Evolutionary conservation across 805 yeast species (phyloP), one percentile per base, ranked within the genome.

Genomic region (Yarrowia sp.): DNA sequence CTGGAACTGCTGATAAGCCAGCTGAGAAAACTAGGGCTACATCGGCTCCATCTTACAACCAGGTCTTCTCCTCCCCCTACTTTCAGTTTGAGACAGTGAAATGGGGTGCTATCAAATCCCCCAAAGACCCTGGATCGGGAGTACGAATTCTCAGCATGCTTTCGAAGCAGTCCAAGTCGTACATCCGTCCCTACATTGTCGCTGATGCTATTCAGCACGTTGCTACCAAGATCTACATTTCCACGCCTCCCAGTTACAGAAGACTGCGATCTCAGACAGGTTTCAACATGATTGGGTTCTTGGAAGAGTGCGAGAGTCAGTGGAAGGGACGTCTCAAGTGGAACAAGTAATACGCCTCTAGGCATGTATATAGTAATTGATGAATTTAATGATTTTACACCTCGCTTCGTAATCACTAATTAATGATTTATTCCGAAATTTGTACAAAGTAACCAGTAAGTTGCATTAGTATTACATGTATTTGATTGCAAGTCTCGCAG

Each of bases 51-150:
- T 18, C 24, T 2, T 44, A 27, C 51, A 19, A 5, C 12, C 18
- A 27, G 8, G 24, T 29, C 22, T 22, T 21, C 27, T 3, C n/a
- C 16, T 24, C 42, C 12, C 41, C n/a, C 6, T 35, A 51, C 16
- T 51, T 33, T 18, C 58, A 51, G 24, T 51, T 51, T 51, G 58
- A 51, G 12, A 51, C 58, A 1, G 31, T 51, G 42, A 51, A 51
- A 13, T 51, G 58, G 58, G 58, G 58, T 4, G 42, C 32, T 1
- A 51, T 51, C 22, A 51, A 51, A 14, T 9, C 32, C 9, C 58
- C 58, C 12, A 51, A 32, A 4, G 58, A 51, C 8, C 58, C 58
- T 4, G 58, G 58, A 16, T 22, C 58, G 9, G 58, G 58, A 16
- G 58, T 51, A 1, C 6, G 58, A 4, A 33, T 51, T 12, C 58